These are phyloP conservation scores for Sclerotinia trifoliorum DNA, from an alignment of 2,329 filamentous ascomycete species.

Conservation along the genomic window DNA sequence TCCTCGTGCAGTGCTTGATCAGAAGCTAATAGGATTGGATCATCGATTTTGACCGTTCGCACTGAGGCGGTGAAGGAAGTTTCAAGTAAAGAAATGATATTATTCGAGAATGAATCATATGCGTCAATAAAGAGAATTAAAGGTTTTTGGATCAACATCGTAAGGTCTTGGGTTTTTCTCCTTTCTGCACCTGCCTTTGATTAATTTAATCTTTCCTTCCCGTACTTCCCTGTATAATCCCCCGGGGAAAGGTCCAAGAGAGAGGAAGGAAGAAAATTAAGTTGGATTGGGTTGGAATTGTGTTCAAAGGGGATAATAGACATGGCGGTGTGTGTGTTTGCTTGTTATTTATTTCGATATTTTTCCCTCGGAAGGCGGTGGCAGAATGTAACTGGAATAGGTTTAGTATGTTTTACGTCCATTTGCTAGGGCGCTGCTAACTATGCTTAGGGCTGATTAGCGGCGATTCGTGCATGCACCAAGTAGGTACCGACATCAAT, in stretches of 20 bases:
- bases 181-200: background rate
- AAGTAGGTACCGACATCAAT: background rate
- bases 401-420: background rate
- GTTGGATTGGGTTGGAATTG: background rate
- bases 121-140: constrained; percentile 86
- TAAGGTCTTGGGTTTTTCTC: constrained; percentile 17
- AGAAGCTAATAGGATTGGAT: constrained; percentile 48
- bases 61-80: constrained; percentile 67
- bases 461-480: constrained; percentile 11
- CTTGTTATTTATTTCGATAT: constrained; percentile 3
- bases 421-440: background rate
- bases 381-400: background rate
- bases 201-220: background rate
- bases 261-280: background rate
- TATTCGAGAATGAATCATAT: constrained; percentile 96
- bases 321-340: constrained; percentile 12
- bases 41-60: constrained; percentile 70
- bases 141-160: constrained; percentile 37
- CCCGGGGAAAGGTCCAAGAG: background rate
- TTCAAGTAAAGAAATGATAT: constrained; percentile 80
- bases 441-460: constrained; percentile 19
- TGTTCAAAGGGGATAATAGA: constrained; percentile 13
- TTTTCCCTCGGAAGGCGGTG: constrained; percentile 9
- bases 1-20: constrained; percentile 49
- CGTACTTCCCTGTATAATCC: background rate